A percentile compares a stretch with the other conserved stretches of the same genome.
Conservation (phyloP, 2,329 filamentous ascomycete species). For the Berkeleyomyces basicola region DNA sequence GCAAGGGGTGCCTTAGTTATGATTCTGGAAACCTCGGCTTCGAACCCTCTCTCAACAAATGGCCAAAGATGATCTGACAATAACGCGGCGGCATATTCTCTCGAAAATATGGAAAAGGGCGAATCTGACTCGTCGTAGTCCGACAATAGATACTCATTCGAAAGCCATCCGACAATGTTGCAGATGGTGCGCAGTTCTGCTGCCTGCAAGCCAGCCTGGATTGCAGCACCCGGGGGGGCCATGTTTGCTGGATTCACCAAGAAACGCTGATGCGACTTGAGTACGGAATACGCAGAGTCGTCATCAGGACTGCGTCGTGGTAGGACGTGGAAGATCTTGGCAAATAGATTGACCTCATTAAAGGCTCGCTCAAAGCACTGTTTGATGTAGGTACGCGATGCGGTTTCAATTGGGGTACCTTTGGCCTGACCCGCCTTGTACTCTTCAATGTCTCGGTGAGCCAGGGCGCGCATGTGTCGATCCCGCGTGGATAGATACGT, state of each 20-base stretch:
- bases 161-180: slow-evolving; percentile 40
- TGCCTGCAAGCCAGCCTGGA: slow-evolving; percentile 33
- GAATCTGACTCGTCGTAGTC: slow-evolving; percentile 41
- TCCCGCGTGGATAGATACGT: slow-evolving; percentile 37
- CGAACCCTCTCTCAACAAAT: slow-evolving; percentile 37
- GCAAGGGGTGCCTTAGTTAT: slow-evolving; percentile 33
- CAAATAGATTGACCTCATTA: slow-evolving; percentile 36
- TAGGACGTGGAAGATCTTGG: slow-evolving; percentile 39
- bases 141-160: slow-evolving; percentile 38
- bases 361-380: slow-evolving; percentile 42
- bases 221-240: slow-evolving; percentile 31
- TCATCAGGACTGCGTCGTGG: slow-evolving; percentile 33
- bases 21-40: slow-evolving; percentile 37
- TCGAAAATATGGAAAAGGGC: slow-evolving; percentile 35
- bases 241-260: slow-evolving; percentile 39
- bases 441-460: slow-evolving; percentile 36
- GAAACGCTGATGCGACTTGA: slow-evolving; percentile 33
- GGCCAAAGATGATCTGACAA: slow-evolving; percentile 42
- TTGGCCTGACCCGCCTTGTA: slow-evolving; percentile 34
- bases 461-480: slow-evolving; percentile 34
- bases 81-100: slow-evolving; percentile 38
- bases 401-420: slow-evolving; percentile 33
- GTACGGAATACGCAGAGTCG: slow-evolving; percentile 33
- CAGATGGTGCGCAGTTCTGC: slow-evolving; percentile 34
- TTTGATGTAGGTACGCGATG: slow-evolving; percentile 40